phyloP scores from a whole-genome alignment of 129 eudicot species.

The Lactuca saligna region DNA sequence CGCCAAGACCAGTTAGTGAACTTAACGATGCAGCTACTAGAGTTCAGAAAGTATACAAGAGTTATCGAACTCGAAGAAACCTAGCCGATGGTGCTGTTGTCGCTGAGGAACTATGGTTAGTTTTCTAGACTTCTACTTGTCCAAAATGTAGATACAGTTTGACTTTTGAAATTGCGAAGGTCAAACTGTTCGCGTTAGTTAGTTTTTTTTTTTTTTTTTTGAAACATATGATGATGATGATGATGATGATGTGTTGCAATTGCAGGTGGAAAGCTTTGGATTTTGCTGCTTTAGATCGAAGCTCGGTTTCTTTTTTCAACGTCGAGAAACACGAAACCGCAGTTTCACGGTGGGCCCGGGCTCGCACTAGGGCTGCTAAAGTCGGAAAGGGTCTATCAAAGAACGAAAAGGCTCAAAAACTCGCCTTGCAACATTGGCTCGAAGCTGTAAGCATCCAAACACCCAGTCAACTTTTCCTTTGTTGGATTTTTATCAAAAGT shows the following conservation, averaged over 20 bases:
- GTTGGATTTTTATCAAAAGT: not conserved
- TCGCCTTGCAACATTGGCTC: conserved; percentile 92
- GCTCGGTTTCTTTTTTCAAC: conserved; percentile 81
- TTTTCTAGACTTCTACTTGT: not conserved
- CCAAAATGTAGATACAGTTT: not conserved
- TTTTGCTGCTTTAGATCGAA: conserved; percentile 66
- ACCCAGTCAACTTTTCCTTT: not conserved
- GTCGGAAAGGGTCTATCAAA: conserved; percentile 91
- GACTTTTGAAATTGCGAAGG: not conserved
- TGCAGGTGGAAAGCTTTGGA: conserved; percentile 96
- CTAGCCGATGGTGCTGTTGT: conserved; percentile 97
- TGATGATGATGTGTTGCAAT: conserved; percentile 23
- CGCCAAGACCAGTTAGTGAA: conserved; percentile 79
- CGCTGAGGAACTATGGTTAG: conserved; percentile 87
- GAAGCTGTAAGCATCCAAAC: conserved; percentile 70
- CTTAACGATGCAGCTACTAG: conserved; percentile 90
- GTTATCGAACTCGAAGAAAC: conserved; percentile 84
- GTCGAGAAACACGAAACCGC: conserved; percentile 86
- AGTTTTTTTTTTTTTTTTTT: conserved; percentile 1
- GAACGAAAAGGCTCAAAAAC: conserved; percentile 81
- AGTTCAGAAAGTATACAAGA: conserved; percentile 78
- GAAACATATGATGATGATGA: conserved; percentile 1
- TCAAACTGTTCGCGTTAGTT: not conserved
- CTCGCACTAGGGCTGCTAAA: conserved; percentile 88
- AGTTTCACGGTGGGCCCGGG: conserved; percentile 82